Evolutionary conservation across 116 monocot species (phyloP).

Genomic region (Zostera marina): DNA sequence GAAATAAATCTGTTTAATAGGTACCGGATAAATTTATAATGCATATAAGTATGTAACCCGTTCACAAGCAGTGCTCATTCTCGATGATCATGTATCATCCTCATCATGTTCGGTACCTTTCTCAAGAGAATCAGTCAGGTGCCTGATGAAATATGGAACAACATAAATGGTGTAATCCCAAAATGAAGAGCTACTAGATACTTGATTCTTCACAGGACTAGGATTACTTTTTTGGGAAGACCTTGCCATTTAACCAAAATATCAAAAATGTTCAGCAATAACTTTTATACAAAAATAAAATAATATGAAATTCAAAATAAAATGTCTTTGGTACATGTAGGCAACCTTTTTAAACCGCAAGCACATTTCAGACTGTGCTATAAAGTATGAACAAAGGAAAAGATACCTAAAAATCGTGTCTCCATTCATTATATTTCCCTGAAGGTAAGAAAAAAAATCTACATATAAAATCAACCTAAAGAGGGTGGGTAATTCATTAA

Average conservation of each 20-base stretch:
- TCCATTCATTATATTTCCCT: constrained; percentile 98
- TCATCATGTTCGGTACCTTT: constrained; percentile 99
- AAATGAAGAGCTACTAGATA: too few relatives aligned
- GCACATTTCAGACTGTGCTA: constrained; percentile 95
- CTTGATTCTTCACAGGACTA: background rate
- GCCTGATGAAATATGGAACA: constrained; percentile 19
- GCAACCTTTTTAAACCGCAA: constrained; percentile 91
- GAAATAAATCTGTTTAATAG: constrained; percentile 59
- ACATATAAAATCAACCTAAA: background rate
- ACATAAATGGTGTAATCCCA: too few relatives aligned
- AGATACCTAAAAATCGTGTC: constrained; percentile 64
- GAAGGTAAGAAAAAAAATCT: background rate
- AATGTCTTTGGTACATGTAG: background rate
- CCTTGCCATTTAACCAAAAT: background rate
- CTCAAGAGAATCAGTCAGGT: constrained; percentile 96
- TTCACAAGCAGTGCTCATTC: constrained; percentile 96
- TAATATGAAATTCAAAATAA: background rate
- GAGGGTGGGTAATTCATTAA: too few relatives aligned
- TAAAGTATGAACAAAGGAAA: constrained; percentile 95
- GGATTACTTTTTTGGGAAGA: background rate
- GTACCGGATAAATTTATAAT: background rate
- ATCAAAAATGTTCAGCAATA: background rate
- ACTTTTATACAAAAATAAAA: constrained; percentile 1
- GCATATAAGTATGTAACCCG: constrained; percentile 24
- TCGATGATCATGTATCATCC: constrained; percentile 99